A percentile compares a stretch with the other conserved stretches of the same genome.
These are phyloP conservation scores for Lithocarpus polystachyus DNA, from an alignment of 306 rosid species.

Conservation along the genomic window DNA sequence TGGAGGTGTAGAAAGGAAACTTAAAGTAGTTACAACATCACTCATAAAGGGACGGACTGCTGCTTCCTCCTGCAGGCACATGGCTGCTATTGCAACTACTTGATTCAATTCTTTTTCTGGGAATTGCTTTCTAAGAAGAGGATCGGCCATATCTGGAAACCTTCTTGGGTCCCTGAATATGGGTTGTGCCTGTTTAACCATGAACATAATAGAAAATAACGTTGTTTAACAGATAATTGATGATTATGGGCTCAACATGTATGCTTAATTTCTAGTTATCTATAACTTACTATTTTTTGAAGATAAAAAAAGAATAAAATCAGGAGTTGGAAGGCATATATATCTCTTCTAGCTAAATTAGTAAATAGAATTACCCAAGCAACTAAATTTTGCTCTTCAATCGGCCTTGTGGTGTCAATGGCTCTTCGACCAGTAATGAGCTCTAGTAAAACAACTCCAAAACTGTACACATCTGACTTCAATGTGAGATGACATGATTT, in stretches of 20 bases:
- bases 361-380: constrained; percentile 55
- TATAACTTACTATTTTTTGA: too few relatives aligned
- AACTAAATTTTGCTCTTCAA: constrained; percentile 80
- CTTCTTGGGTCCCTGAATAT: constrained; percentile 68
- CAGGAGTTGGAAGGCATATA: too few relatives aligned
- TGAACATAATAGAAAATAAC: background rate
- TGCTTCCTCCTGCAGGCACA: constrained; percentile 93
- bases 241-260: background rate
- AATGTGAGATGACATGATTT: constrained; percentile 62
- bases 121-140: constrained; percentile 40
- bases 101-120: constrained; percentile 90
- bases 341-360: too few relatives aligned
- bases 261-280: too few relatives aligned
- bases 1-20: constrained; percentile 60
- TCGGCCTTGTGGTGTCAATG: constrained; percentile 63
- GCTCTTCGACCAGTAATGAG: constrained; percentile 83
- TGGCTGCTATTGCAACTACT: constrained; percentile 86
- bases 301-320: too few relatives aligned
- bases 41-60: constrained; percentile 83
- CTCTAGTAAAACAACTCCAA: constrained; percentile 80
- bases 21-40: constrained; percentile 73
- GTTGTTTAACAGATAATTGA: too few relatives aligned
- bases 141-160: constrained; percentile 78
- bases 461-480: constrained; percentile 84
- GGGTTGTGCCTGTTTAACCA: constrained; percentile 72